Base-by-base conservation (phyloP, 805 yeast species). In the Hanseniaspora occidentalis region DNA sequence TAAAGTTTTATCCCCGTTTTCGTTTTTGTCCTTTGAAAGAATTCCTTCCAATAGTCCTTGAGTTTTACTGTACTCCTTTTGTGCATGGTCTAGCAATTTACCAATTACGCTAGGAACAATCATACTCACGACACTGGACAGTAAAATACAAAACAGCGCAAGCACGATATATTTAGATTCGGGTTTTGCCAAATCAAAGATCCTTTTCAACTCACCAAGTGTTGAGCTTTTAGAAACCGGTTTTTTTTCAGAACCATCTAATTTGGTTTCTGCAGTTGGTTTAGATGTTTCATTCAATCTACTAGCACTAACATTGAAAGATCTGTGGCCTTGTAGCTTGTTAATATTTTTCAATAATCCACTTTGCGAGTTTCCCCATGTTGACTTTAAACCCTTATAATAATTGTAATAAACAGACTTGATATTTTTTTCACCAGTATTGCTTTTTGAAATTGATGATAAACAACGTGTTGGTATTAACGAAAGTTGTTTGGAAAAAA, bases 61-160 rank as follows among this genome's bases (percentile, higher is more conserved):
- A 39, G 62, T 70, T 9, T 4, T 37, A 1, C 35, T 26, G 3
- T 20, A 10, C 16, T 35, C 27, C 24, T 37, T 37, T 13, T 37
- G 38, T 4, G 82, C 77, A 2, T 78, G 71, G 57, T 88, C 97
- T 17, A 89, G 70, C 37, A 88, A 77, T 51, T 82, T 82, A 24
- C 97, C 97, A 42, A 89, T 81, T 19, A 84, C 68, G 35, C 79
- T 64, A 6, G 97, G 97, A 34, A 89, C 66, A 10, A 79, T 61
- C 84, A 89, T 80, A 21, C 86, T 71, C 4, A 84, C 80, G 1
- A 85, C 73, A 2, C 95, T 82, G 0, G 95, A 76, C 4, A 79
- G 53, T 5, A 77, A 60, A 24, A 89, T 66, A 42, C 84, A 70
- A 0, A 69, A 47, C 31, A 88, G 61, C 0, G 96, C 96, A 17